A percentile compares a stretch with the other conserved stretches of the same genome.
phyloP scores from a whole-genome alignment of 768 basidiomycete genomes.

The Rhizopogon roseolus region DNA sequence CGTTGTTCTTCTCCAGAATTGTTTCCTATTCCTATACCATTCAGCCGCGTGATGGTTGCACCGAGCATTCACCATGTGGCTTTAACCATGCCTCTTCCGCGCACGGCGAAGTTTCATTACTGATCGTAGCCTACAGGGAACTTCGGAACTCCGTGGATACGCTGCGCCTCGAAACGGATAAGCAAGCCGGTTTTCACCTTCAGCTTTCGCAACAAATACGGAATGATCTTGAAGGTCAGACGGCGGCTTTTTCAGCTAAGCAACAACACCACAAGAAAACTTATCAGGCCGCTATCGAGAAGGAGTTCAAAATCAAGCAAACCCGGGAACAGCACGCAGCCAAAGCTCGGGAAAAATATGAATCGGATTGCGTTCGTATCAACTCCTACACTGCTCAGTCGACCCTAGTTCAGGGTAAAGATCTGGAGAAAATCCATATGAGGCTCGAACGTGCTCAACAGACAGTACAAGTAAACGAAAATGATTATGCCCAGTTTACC shows the following conservation, averaged over 20 bases:
- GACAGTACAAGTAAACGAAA: conserved; percentile 87
- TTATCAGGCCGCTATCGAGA: conserved; percentile 77
- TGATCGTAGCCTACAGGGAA: conserved; percentile 48
- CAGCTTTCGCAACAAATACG: conserved; percentile 73
- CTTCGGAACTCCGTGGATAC: conserved; percentile 78
- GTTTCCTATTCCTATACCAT: background rate
- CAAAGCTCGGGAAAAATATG: conserved; percentile 92
- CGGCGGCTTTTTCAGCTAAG: conserved; percentile 53
- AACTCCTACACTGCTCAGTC: conserved; percentile 92
- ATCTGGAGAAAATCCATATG: conserved; percentile 82
- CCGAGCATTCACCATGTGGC: background rate
- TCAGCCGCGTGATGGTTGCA: background rate
- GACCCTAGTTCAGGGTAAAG: conserved; percentile 87
- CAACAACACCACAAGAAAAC: conserved; percentile 72
- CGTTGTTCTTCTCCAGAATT: background rate
- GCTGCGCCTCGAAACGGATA: conserved; percentile 77
- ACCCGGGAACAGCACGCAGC: conserved; percentile 80
- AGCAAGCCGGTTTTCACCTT: conserved; percentile 69
- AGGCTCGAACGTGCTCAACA: conserved; percentile 88
- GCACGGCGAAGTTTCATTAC: conserved; percentile 6
- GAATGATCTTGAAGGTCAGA: conserved; percentile 66
- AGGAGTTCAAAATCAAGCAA: conserved; percentile 86
- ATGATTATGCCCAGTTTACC: conserved; percentile 87
- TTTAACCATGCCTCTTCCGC: too few relatives aligned
- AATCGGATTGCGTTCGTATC: conserved; percentile 87